Percentiles rank a stretch among this genome's conserved stretches.
Conservation (phyloP, 2,329 filamentous ascomycete genomes). For the Botrytis fabae region DNA sequence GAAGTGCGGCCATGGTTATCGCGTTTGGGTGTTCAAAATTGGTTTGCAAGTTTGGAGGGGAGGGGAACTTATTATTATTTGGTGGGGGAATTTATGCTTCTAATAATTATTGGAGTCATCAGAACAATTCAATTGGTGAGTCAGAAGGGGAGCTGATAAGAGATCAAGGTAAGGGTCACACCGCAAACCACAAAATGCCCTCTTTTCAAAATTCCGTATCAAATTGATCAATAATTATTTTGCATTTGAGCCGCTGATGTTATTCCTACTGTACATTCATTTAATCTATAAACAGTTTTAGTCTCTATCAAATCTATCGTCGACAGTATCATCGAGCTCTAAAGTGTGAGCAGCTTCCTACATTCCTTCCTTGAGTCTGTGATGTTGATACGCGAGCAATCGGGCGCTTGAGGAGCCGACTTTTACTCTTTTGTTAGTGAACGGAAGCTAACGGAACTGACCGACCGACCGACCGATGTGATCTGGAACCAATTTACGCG, state of each 20-base stretch:
- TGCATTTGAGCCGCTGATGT: not conserved
- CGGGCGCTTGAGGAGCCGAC: not conserved
- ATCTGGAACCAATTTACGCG: not conserved
- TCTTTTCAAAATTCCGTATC: not conserved
- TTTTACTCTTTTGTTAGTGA: not conserved
- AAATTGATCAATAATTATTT: not conserved
- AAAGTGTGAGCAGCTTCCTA: not conserved
- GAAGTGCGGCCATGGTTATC: slow-evolving; percentile 40
- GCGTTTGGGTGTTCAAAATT: slow-evolving; percentile 13
- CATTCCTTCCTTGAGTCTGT: not conserved
- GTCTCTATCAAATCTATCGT: not conserved
- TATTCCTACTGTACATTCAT: accelerated
- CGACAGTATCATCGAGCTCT: not conserved
- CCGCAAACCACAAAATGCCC: not conserved
- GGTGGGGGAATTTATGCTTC: slow-evolving; percentile 17
- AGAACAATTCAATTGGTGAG: slow-evolving; percentile 15
- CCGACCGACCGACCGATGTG: not conserved
- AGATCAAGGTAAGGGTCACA: not conserved
- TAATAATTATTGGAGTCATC: slow-evolving; percentile 10
- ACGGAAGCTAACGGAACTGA: not conserved
- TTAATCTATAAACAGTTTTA: not conserved
- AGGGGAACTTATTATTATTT: not conserved
- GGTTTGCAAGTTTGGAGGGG: slow-evolving; percentile 14
- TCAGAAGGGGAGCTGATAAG: slow-evolving; percentile 13
- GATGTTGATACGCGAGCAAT: not conserved